Percentiles rank a stretch among this genome's conserved stretches.
Evolutionary conservation across 2,329 filamentous ascomycete genomes (phyloP).

Genomic region (Trichoderma koningiopsis): DNA sequence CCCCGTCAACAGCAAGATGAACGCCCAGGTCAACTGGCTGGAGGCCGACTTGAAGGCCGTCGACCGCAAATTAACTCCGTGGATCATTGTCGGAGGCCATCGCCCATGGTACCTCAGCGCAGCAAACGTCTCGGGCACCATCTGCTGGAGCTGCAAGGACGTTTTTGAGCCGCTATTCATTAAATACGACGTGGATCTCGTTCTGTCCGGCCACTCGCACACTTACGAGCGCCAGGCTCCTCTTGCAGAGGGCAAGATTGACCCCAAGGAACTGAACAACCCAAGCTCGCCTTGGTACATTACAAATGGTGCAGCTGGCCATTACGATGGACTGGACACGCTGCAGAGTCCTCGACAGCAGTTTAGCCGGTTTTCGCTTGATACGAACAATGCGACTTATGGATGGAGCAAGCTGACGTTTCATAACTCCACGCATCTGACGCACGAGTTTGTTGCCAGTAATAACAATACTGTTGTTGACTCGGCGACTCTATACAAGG

Average conservation of each 20-base stretch:
- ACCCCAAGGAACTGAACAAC: conserved; percentile 6
- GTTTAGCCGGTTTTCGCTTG: conserved; percentile 9
- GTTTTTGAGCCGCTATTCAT: conserved; percentile 15
- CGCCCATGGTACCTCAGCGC: conserved; percentile 20
- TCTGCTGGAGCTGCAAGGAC: conserved; percentile 22
- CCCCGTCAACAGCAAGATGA: conserved; percentile 2
- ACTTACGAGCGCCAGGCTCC: conserved; percentile 20
- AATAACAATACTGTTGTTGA: conserved; percentile 12
- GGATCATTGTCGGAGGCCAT: conserved; percentile 16
- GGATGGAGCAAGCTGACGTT: conserved; percentile 20
- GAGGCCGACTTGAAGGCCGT: not conserved
- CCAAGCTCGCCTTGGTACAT: conserved; percentile 20
- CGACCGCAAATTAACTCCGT: conserved; percentile 11
- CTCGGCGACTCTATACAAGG: conserved; percentile 16
- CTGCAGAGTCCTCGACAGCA: conserved; percentile 7
- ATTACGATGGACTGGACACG: conserved; percentile 16
- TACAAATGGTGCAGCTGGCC: conserved; percentile 18
- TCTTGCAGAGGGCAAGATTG: conserved; percentile 7
- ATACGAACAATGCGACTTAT: conserved; percentile 8
- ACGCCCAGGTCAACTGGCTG: conserved; percentile 17
- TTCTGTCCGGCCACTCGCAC: conserved; percentile 5
- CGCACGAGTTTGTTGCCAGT: conserved; percentile 19
- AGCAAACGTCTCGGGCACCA: conserved; percentile 2
- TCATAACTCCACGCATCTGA: conserved; percentile 15
- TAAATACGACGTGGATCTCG: conserved; percentile 10